Evolutionary conservation across 1,284 basidiomycete genomes (phyloP).

Genomic region (Ceratobasidium sp.): DNA sequence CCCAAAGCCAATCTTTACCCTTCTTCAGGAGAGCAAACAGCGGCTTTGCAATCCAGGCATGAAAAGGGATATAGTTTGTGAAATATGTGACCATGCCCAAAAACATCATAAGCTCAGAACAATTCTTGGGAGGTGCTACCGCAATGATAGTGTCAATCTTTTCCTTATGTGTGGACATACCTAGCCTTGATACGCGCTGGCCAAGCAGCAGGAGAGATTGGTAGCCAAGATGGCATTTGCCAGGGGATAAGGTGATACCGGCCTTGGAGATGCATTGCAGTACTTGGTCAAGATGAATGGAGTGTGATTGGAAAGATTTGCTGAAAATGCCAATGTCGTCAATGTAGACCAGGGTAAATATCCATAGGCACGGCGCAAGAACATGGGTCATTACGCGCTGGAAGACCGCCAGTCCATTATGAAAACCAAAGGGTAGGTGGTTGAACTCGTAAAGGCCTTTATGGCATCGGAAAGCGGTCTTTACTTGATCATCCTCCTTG

Average conservation of each 20-base stretch:
- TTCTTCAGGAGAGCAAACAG: constrained; percentile 42
- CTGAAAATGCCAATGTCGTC: constrained; percentile 56
- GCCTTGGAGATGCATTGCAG: constrained; percentile 51
- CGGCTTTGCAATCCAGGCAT: constrained; percentile 49
- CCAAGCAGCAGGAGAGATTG: constrained; percentile 54
- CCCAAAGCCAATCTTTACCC: constrained; percentile 36
- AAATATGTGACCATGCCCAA: constrained; percentile 55
- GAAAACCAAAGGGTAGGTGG: constrained; percentile 58
- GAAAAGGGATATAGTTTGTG: constrained; percentile 52
- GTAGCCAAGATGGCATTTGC: constrained; percentile 55
- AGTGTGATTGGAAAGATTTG: constrained; percentile 54
- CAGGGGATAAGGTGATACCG: constrained; percentile 54
- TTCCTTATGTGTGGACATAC: constrained; percentile 53
- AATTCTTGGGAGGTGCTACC: constrained; percentile 49
- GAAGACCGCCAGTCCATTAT: constrained; percentile 58
- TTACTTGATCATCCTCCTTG: constrained; percentile 50
- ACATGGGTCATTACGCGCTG: constrained; percentile 58
- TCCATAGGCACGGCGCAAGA: constrained; percentile 56
- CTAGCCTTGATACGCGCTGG: constrained; percentile 54
- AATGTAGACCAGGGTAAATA: constrained; percentile 62
- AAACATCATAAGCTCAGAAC: constrained; percentile 51
- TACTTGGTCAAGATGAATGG: constrained; percentile 53
- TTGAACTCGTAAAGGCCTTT: constrained; percentile 57
- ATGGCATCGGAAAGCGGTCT: constrained; percentile 58
- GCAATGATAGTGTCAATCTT: constrained; percentile 52